Conservation (phyloP, 805 yeast species). For the Zygotorulaspora sp. region DNA sequence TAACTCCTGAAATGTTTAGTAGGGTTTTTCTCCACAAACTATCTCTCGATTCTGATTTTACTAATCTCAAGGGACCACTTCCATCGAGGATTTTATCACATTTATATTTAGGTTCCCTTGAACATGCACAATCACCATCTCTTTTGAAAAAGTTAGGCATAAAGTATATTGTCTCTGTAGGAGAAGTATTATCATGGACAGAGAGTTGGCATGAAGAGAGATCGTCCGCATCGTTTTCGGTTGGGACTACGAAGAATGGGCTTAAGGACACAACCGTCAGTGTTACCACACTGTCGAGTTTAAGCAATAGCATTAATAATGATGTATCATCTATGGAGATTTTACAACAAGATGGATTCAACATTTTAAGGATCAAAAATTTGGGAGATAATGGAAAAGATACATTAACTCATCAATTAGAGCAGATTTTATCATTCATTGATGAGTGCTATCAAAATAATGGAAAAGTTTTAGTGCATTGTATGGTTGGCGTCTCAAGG, state of each 20-base stretch:
- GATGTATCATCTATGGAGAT: conserved; percentile 13
- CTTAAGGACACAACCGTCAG: neutral
- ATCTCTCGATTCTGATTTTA: conserved; percentile 26
- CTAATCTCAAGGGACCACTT: conserved; percentile 53
- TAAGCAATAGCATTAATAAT: conserved; percentile 1
- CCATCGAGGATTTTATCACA: conserved; percentile 84
- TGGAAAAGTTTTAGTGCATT: conserved; percentile 72
- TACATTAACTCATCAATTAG: conserved; percentile 57
- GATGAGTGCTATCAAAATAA: conserved; percentile 45
- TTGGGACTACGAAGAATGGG: neutral
- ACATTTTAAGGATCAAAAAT: conserved; percentile 55
- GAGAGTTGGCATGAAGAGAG: conserved; percentile 13
- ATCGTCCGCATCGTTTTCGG: conserved; percentile 12
- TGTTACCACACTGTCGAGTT: neutral
- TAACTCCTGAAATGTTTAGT: conserved; percentile 34
- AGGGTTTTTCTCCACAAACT: conserved; percentile 32
- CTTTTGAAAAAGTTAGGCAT: conserved; percentile 64
- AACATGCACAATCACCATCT: conserved; percentile 70
- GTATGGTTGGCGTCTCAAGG: conserved; percentile 93
- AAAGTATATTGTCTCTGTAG: conserved; percentile 75
- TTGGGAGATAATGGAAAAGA: conserved; percentile 92
- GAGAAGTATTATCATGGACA: conserved; percentile 69
- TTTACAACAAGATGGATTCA: conserved; percentile 30
- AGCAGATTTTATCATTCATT: conserved; percentile 60
- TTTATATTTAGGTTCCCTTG: conserved; percentile 76